Percentiles rank a stretch among this genome's conserved stretches.
Conservation (phyloP, 2,329 filamentous ascomycete genomes). For the Fusarium buharicum region DNA sequence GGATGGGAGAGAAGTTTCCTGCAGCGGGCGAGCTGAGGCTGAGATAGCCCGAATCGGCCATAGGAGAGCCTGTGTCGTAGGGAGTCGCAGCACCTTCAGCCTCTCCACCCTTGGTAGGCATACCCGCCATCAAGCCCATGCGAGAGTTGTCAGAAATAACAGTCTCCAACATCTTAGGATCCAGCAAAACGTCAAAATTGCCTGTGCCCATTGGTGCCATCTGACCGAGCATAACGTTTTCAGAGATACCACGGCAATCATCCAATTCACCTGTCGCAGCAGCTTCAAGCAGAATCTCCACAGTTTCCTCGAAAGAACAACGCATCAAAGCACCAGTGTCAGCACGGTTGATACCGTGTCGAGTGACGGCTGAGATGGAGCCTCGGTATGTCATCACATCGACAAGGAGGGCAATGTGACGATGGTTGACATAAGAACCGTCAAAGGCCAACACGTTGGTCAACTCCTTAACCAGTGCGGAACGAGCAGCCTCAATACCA, state of each 20-base stretch:
- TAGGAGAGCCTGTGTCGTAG: constrained; percentile 88
- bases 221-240: constrained; percentile 98
- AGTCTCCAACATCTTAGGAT: constrained; percentile 94
- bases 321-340: constrained; percentile 99
- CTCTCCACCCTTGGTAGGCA: constrained; percentile 78
- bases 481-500: constrained; percentile 93
- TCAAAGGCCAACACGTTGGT: constrained; percentile 95
- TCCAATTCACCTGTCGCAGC: constrained; percentile 95
- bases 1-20: constrained; percentile 80
- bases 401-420: constrained; percentile 92
- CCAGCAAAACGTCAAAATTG: constrained; percentile 92
- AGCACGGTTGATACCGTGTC: constrained; percentile 97
- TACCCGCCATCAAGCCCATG: constrained; percentile 82
- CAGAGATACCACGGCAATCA: constrained; percentile 96
- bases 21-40: constrained; percentile 71
- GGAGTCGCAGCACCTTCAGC: constrained; percentile 90
- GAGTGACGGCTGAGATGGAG: constrained; percentile 93
- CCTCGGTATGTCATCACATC: constrained; percentile 98
- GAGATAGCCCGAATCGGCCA: constrained; percentile 75
- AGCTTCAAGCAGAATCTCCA: constrained; percentile 96
- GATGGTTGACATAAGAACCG: constrained; percentile 99
- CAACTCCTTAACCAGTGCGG: constrained; percentile 87
- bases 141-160: constrained; percentile 92
- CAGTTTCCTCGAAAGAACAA: constrained; percentile 99
- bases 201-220: constrained; percentile 97